These are phyloP conservation scores for Tolypocladium paradoxum DNA, from an alignment of 2,329 filamentous ascomycete genomes.

Conservation along the genomic window DNA sequence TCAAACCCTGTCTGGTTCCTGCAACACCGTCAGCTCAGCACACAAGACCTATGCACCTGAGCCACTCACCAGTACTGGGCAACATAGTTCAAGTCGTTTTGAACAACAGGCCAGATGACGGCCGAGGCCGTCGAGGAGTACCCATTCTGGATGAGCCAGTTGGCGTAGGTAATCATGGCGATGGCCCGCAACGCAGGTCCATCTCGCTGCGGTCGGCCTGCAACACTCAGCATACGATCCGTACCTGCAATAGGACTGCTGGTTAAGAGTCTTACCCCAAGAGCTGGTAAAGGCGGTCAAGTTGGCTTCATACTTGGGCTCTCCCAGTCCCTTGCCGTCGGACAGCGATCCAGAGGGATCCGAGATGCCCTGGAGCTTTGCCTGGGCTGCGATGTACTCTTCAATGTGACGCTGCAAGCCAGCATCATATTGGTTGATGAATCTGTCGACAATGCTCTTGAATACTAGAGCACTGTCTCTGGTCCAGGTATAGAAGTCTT, in stretches of 20 bases:
- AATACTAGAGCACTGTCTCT: slow-evolving; percentile 61
- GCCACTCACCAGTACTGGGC: slow-evolving; percentile 54
- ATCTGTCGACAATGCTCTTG: slow-evolving; percentile 58
- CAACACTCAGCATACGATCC: neutral
- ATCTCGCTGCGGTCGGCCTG: slow-evolving; percentile 64
- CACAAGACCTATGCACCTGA: no score
- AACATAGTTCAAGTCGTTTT: slow-evolving; percentile 67
- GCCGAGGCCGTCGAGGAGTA: slow-evolving; percentile 44
- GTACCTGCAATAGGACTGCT: neutral
- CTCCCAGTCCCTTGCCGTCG: slow-evolving; percentile 48
- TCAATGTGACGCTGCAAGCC: slow-evolving; percentile 50
- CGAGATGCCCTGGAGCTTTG: slow-evolving; percentile 51
- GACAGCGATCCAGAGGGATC: slow-evolving; percentile 56
- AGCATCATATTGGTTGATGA: slow-evolving; percentile 46
- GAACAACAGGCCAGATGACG: slow-evolving; percentile 61
- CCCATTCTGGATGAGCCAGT: slow-evolving; percentile 59
- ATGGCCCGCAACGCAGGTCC: slow-evolving; percentile 68
- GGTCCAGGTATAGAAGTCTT: slow-evolving; percentile 73
- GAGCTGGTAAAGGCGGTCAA: slow-evolving; percentile 50
- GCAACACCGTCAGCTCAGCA: neutral
- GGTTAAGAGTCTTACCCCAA: slow-evolving; percentile 41
- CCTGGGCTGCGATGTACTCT: slow-evolving; percentile 58
- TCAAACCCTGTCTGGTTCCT: slow-evolving; percentile 56
- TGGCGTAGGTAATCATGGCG: slow-evolving; percentile 60
- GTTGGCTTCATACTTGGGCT: slow-evolving; percentile 64